Conservation (phyloP, 164 flowering plant species). For the Euptelea pleiosperma region DNA sequence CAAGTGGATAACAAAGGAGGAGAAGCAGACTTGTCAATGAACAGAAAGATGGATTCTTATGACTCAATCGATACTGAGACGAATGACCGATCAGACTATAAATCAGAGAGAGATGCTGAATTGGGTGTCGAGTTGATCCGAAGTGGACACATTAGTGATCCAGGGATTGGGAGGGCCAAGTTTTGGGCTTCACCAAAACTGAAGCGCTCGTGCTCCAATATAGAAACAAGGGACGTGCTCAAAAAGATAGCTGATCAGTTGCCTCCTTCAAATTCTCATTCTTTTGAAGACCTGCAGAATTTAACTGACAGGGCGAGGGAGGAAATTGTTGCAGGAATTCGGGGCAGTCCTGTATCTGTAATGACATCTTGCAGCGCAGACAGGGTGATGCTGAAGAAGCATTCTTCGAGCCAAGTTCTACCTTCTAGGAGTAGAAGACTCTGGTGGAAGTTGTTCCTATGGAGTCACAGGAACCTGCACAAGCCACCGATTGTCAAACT, state of each 20-base stretch:
- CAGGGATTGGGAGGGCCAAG: constrained; percentile 52
- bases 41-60: constrained; percentile 5
- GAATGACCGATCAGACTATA: constrained; percentile 14
- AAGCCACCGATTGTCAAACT: constrained; percentile 23
- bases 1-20: constrained; percentile 21
- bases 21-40: constrained; percentile 14
- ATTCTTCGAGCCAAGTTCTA: constrained; percentile 81
- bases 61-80: constrained; percentile 16
- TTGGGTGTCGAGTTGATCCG: constrained; percentile 26
- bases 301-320: constrained; percentile 20
- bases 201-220: constrained; percentile 75
- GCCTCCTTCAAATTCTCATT: constrained; percentile 47
- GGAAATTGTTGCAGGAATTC: constrained; percentile 22
- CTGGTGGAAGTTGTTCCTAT: constrained; percentile 94
- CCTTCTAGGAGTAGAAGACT: constrained; percentile 78
- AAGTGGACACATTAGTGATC: constrained; percentile 86
- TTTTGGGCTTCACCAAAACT: constrained; percentile 70
- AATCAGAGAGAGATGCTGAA: constrained; percentile 26
- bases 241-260: constrained; percentile 34
- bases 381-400: constrained; percentile 81
- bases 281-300: constrained; percentile 49
- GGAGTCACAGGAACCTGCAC: constrained; percentile 87
- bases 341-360: constrained; percentile 53
- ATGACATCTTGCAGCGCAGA: constrained; percentile 69
- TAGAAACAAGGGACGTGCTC: constrained; percentile 48